Conservation (phyloP, 768 basidiomycete species). For the Infundibulicybe gibba region DNA sequence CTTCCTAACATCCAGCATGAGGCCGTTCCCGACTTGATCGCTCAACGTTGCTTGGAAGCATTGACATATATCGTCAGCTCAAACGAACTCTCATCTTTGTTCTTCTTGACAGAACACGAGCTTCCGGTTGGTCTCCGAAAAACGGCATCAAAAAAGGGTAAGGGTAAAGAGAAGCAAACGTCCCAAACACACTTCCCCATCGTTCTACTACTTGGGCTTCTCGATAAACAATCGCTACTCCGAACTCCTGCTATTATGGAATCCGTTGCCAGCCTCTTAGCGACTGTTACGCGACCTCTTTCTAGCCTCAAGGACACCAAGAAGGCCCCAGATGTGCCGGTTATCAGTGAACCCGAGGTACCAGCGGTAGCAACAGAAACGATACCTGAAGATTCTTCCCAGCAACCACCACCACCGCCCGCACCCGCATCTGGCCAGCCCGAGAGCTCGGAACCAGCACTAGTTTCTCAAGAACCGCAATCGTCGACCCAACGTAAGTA, state of each 20-base stretch:
- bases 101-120: slow-evolving; percentile 97
- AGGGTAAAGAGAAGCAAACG: slow-evolving; percentile 87
- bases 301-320: slow-evolving; percentile 55
- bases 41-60: slow-evolving; percentile 91
- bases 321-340: slow-evolving; percentile 17
- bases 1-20: slow-evolving; percentile 62
- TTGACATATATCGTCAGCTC: slow-evolving; percentile 82
- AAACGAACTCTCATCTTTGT: slow-evolving; percentile 82
- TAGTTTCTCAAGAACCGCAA: neutral
- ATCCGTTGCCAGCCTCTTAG: slow-evolving; percentile 83
- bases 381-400: neutral
- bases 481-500: slow-evolving; percentile 1
- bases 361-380: neutral
- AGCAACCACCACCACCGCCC: neutral
- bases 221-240: slow-evolving; percentile 84
- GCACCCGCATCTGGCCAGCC: slow-evolving; percentile 3
- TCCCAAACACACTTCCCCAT: slow-evolving; percentile 88
- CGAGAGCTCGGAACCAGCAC: neutral
- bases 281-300: slow-evolving; percentile 85
- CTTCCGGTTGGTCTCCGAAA: slow-evolving; percentile 74
- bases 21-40: slow-evolving; percentile 87
- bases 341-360: slow-evolving; percentile 4
- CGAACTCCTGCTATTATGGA: slow-evolving; percentile 91
- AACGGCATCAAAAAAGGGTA: slow-evolving; percentile 77
- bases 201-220: slow-evolving; percentile 80